Base-by-base conservation (phyloP, 768 basidiomycete species). In the Mycena crocata region DNA sequence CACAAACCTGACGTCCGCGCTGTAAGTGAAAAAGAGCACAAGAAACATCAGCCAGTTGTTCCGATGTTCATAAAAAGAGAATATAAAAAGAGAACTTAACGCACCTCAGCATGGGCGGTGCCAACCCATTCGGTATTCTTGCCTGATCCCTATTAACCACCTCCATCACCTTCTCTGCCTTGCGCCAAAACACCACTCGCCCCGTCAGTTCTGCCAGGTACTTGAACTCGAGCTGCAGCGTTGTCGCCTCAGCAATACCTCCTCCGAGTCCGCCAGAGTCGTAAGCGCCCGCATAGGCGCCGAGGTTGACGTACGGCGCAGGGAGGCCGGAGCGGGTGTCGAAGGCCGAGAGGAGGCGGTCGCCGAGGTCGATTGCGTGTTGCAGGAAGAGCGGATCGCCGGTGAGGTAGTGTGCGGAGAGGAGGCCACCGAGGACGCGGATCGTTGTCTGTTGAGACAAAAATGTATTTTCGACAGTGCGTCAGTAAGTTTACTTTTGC, bases 351-450 rank as follows among this genome's bases (percentile, higher is more conserved):
- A 97, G 79, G 17, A 98, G 85, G 24, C 95, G 86, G 69, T 95
- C 89, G 26, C 89, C 96, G 3, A 99, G 88, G 65, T 98, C 95
- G 9, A 83, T 77, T 0, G 96, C 94, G 66, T 89, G 89, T 52
- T 88, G 81, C 6, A 97, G 85, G 75, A 88, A 95, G 8, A 96
- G 72, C 57, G 95, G 91, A 46, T 86, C 81, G 12, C 35, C n/a
- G 0, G 52, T 56, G 13, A 97, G 85, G 72, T 95, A 88, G 74
- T 94, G 90, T 0, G 95, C 92, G 3, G 95, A 90, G 3, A 98
- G 83, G 5, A 99, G 85, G 1, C 96, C 96, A 17, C 96, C 96
- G 5, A 99, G 84, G 2, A 97, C 87, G 32, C 96, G 90, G 59
- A 98, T 98, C 0, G 96, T 98, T 1, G 93, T 96, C 94, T 96